phyloP scores from a whole-genome alignment of 495 filamentous ascomycete genomes.

The Daldinia vernicosa region DNA sequence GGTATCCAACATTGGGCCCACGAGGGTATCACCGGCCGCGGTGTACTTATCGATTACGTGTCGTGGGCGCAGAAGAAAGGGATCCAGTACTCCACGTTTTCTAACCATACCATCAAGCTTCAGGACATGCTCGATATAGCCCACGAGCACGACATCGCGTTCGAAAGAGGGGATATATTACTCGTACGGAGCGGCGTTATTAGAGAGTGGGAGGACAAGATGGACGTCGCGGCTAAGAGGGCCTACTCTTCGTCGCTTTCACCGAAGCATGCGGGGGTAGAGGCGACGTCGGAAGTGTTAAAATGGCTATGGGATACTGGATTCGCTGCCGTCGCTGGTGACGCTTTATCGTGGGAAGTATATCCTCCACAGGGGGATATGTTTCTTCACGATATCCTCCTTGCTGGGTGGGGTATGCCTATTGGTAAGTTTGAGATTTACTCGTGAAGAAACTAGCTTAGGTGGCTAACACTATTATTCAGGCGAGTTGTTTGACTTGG shows the following conservation, averaged over 20 bases:
- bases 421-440: conserved; percentile 50
- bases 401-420: conserved; percentile 63
- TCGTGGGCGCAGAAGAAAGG: conserved; percentile 36
- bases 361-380: conserved; percentile 45
- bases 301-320: conserved; percentile 61
- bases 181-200: conserved; percentile 62
- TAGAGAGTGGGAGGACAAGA: conserved; percentile 49
- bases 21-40: conserved; percentile 50
- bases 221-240: conserved; percentile 47
- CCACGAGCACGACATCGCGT: conserved; percentile 46
- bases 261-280: conserved; percentile 52
- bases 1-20: conserved; percentile 55
- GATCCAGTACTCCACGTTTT: conserved; percentile 28
- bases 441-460: background rate
- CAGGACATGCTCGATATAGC: conserved; percentile 33
- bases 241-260: conserved; percentile 46
- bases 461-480: background rate
- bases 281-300: conserved; percentile 53
- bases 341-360: conserved; percentile 59
- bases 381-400: conserved; percentile 58
- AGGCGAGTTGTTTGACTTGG: conserved; percentile 64
- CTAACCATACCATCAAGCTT: conserved; percentile 10
- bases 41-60: conserved; percentile 41
- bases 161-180: conserved; percentile 61
- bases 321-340: conserved; percentile 61